Evolutionary conservation across 129 eudicot genomes (phyloP).

Genomic region (Tagetes patula): DNA sequence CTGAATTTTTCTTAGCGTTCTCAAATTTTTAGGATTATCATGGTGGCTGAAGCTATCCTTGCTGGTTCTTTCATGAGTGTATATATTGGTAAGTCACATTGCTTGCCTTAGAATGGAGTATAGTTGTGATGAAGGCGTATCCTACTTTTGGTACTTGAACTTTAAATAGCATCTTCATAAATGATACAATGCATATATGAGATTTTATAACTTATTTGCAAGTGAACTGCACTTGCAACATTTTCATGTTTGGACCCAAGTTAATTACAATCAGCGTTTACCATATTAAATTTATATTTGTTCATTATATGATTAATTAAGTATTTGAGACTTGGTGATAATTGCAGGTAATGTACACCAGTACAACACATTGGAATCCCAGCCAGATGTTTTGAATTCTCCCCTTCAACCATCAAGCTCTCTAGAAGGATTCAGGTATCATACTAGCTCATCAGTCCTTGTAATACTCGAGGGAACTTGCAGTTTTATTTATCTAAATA

Average conservation of each 20-base stretch:
- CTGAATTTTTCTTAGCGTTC: constrained; percentile 12
- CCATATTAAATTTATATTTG: constrained; percentile 19
- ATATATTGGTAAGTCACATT: constrained; percentile 70
- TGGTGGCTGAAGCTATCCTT: constrained; percentile 80
- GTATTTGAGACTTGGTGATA: constrained; percentile 17
- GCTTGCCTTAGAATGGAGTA: constrained; percentile 6
- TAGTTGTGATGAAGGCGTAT: not conserved
- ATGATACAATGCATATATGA: not conserved
- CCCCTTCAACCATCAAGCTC: constrained; percentile 94
- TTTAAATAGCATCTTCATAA: constrained; percentile 3
- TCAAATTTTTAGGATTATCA: constrained; percentile 76
- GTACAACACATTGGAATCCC: constrained; percentile 88
- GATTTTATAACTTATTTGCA: not conserved
- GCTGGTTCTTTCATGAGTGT: constrained; percentile 77
- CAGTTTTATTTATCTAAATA: not conserved
- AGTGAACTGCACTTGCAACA: not conserved
- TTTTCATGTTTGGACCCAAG: not conserved
- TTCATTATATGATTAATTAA: constrained; percentile 14
- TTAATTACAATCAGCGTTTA: not conserved
- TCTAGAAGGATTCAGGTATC: constrained; percentile 79
- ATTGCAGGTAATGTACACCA: constrained; percentile 82
- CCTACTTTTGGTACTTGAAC: constrained; percentile 7
- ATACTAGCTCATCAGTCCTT: not conserved
- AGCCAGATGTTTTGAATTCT: constrained; percentile 95
- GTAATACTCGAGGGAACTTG: not conserved